phyloP scores from a whole-genome alignment of 1,139 yeast genomes.

The Scheffersomyces illinoinensis region DNA sequence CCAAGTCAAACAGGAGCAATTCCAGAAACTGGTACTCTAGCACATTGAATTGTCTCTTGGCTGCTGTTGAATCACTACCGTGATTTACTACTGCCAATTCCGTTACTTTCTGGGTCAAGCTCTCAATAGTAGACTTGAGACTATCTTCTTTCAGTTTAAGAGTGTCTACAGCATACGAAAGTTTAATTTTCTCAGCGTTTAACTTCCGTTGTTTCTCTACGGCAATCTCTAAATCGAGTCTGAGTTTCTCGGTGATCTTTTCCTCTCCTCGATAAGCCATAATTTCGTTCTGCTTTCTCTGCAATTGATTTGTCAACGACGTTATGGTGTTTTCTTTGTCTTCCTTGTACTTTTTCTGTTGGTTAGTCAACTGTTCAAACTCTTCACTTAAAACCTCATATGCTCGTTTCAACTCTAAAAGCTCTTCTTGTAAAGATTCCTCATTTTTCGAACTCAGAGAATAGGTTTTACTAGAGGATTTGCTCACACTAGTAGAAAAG shows the following conservation, averaged over 20 bases:
- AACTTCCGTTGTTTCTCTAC: slow-evolving; percentile 49
- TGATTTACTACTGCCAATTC: slow-evolving; percentile 19
- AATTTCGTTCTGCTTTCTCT: slow-evolving; percentile 29
- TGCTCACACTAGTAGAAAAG: not conserved
- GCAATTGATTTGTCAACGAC: slow-evolving; percentile 29
- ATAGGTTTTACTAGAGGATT: not conserved
- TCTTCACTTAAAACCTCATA: slow-evolving; percentile 19
- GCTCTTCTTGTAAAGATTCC: slow-evolving; percentile 4
- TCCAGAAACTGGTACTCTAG: slow-evolving; percentile 42
- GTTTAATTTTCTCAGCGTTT: slow-evolving; percentile 50
- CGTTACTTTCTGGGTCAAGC: slow-evolving; percentile 32
- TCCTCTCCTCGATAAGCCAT: slow-evolving; percentile 20
- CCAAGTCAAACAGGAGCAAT: slow-evolving; percentile 36
- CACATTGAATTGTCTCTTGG: slow-evolving; percentile 14
- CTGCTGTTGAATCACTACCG: slow-evolving; percentile 14
- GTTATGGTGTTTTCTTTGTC: slow-evolving; percentile 28
- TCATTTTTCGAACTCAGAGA: not conserved
- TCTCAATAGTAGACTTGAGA: slow-evolving; percentile 32
- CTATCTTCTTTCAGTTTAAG: slow-evolving; percentile 37
- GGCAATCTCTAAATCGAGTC: slow-evolving; percentile 42
- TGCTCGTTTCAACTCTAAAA: slow-evolving; percentile 13
- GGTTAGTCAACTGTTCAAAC: slow-evolving; percentile 20
- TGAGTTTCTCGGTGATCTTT: slow-evolving; percentile 27
- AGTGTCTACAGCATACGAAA: slow-evolving; percentile 43
- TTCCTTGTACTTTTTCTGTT: slow-evolving; percentile 23